Evolutionary conservation across 2,329 filamentous ascomycete genomes (phyloP).

Genomic region (Pezicula radicicola): DNA sequence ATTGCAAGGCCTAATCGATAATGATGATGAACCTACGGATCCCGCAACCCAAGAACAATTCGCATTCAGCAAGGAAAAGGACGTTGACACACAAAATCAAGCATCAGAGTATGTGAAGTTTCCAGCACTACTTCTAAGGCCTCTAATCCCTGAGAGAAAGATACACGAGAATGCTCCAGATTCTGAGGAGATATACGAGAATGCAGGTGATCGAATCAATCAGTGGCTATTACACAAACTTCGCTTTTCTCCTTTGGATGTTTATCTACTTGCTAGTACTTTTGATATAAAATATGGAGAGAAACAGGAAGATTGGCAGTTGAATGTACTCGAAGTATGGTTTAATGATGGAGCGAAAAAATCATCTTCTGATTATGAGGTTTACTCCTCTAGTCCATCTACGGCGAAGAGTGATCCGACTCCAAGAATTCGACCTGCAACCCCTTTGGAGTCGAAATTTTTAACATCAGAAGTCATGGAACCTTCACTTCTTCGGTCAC

Average conservation of each 20-base stretch:
- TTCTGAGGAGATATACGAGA: conserved; percentile 1
- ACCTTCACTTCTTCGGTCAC: too few species aligned
- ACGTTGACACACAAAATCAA: conserved; percentile 2
- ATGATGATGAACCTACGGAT: conserved; percentile 15
- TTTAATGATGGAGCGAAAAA: conserved; percentile 12
- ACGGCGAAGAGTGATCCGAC: too few species aligned
- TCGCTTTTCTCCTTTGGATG: conserved; percentile 15
- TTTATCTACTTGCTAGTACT: conserved; percentile 14
- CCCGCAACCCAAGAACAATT: conserved; percentile 6
- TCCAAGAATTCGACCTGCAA: too few species aligned
- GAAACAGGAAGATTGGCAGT: conserved; percentile 9
- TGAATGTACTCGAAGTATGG: conserved; percentile 14
- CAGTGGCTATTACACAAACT: conserved; percentile 17
- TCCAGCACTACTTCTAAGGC: conserved; percentile 11
- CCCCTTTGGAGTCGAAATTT: too few species aligned
- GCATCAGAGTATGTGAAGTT: conserved; percentile 18
- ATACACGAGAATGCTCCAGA: background rate
- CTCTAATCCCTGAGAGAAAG: background rate
- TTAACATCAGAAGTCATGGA: too few species aligned
- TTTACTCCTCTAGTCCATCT: conserved; percentile 1
- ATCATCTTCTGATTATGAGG: background rate
- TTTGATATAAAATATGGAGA: conserved; percentile 2
- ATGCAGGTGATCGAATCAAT: conserved; percentile 12
- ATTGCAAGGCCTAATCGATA: conserved; percentile 15
- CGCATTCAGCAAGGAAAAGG: background rate